A percentile compares a stretch with the other conserved stretches of the same genome.
phyloP scores from a whole-genome alignment of 192 early-diverging fungal genomes.

The Chytriomyces sp. region DNA sequence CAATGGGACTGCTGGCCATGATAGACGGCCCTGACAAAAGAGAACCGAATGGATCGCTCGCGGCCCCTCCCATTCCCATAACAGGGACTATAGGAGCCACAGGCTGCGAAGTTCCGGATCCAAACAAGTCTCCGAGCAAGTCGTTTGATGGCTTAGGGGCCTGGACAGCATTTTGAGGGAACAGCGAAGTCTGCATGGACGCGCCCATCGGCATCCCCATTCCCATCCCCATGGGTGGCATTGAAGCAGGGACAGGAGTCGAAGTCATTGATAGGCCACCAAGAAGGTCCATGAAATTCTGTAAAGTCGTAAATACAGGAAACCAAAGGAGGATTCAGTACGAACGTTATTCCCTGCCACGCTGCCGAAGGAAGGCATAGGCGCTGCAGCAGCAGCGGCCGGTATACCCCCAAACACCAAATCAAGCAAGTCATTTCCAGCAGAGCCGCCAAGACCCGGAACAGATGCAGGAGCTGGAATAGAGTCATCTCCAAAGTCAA shows the following conservation, averaged over 20 bases:
- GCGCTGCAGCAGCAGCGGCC: constrained; percentile 5
- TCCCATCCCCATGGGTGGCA: too few relatives aligned
- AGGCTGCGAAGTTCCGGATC: constrained; percentile 31
- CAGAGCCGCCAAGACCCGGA: not conserved
- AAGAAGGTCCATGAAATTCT: constrained; percentile 64
- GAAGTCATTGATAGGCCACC: constrained; percentile 51
- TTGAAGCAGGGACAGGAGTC: not conserved
- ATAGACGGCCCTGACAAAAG: constrained; percentile 61
- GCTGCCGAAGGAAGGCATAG: not conserved
- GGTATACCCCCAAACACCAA: constrained; percentile 41
- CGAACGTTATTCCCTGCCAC: constrained; percentile 29
- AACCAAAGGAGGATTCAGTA: too few relatives aligned
- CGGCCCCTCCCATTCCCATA: not conserved
- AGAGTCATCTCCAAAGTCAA: constrained; percentile 40
- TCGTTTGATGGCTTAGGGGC: constrained; percentile 37
- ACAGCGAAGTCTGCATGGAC: not conserved
- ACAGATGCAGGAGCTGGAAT: not conserved
- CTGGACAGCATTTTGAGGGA: not conserved
- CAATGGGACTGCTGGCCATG: too few relatives aligned
- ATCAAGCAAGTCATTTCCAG: constrained; percentile 44
- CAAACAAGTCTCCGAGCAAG: constrained; percentile 60
- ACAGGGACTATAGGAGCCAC: constrained; percentile 44
- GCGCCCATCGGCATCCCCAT: not conserved
- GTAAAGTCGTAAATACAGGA: constrained; percentile 10
- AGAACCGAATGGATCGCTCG: constrained; percentile 55